Evolutionary conservation across 345 rosid species (phyloP).

Genomic region (Odontarrhena argentea): DNA sequence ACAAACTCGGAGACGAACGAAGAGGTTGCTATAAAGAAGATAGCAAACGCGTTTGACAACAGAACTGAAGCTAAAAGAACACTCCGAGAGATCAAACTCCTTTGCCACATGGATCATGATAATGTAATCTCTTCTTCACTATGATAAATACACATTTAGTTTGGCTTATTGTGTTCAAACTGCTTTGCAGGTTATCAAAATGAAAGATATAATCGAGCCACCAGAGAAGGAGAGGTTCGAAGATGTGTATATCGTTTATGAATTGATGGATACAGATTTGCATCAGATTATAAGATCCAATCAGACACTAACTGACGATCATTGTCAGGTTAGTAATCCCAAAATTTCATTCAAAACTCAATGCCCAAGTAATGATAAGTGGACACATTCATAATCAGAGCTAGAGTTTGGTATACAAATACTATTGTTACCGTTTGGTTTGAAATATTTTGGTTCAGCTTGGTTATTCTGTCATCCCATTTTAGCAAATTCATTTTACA

Average conservation of each 20-base stretch:
- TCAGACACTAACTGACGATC: conserved; percentile 82
- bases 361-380: neutral
- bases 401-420: neutral
- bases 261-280: conserved; percentile 92
- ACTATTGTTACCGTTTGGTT: neutral
- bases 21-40: conserved; percentile 92
- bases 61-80: conserved; percentile 91
- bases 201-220: conserved; percentile 82
- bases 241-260: conserved; percentile 86
- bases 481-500: too few relatives aligned
- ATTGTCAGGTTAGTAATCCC: conserved; percentile 65
- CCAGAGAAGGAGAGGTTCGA: conserved; percentile 69
- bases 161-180: conserved; percentile 2
- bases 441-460: neutral
- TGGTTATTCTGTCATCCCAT: neutral
- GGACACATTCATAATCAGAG: neutral
- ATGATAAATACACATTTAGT: conserved; percentile 5
- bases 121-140: conserved; percentile 50
- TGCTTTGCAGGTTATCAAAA: conserved; percentile 62
- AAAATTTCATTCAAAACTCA: neutral
- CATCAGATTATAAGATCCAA: conserved; percentile 81
- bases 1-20: conserved; percentile 72
- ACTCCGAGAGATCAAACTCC: conserved; percentile 91
- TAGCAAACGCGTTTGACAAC: conserved; percentile 88
- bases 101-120: conserved; percentile 87